Conservation (phyloP, 345 rosid genomes). For the Nasturtium officinale region DNA sequence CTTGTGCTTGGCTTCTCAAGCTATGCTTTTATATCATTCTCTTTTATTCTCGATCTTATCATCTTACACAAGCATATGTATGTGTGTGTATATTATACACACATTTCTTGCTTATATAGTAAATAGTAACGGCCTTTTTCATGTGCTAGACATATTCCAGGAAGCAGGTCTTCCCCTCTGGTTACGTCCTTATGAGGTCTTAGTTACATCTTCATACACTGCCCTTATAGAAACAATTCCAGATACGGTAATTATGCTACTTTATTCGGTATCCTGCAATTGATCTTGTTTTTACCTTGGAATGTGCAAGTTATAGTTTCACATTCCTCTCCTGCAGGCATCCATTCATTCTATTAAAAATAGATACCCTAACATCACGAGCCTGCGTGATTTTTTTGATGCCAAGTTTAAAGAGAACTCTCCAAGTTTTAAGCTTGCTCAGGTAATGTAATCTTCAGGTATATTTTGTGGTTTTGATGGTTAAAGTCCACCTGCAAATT, state of each 20-base stretch:
- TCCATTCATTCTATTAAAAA: constrained; percentile 96
- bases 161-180: constrained; percentile 99
- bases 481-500: constrained; percentile 14
- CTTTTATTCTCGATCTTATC: constrained; percentile 17
- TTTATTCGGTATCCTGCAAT: constrained; percentile 8
- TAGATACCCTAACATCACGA: constrained; percentile 77
- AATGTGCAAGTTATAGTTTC: constrained; percentile 13
- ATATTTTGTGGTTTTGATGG: constrained; percentile 5
- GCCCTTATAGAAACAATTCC: constrained; percentile 98
- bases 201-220: constrained; percentile 95
- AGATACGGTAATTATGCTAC: constrained; percentile 68
- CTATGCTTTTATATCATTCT: neutral
- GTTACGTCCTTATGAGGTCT: constrained; percentile 94
- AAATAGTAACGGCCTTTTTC: constrained; percentile 8
- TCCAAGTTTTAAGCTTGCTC: constrained; percentile 91
- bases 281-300: neutral
- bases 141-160: constrained; percentile 82
- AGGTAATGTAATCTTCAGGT: constrained; percentile 56
- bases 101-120: neutral
- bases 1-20: constrained; percentile 8
- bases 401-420: constrained; percentile 86
- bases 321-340: constrained; percentile 56
- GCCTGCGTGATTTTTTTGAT: constrained; percentile 87
- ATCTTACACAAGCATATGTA: neutral
- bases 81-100: neutral